phyloP scores from a whole-genome alignment of 306 rosid species.

The Ammopiptanthus mongolicus region DNA sequence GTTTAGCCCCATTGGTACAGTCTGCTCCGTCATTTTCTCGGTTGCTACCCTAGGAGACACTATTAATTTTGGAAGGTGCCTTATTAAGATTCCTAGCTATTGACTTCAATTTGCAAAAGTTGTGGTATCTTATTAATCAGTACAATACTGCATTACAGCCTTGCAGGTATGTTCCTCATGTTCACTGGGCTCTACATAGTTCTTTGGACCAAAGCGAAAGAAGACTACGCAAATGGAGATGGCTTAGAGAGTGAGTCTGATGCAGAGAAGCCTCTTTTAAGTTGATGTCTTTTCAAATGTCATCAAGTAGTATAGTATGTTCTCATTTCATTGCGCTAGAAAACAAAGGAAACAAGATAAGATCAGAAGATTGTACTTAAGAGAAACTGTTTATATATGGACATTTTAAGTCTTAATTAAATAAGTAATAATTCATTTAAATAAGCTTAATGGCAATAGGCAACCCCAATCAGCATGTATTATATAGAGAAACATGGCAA shows the following conservation, averaged over 20 bases:
- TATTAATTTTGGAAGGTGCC: conserved; percentile 62
- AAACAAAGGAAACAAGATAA: neutral
- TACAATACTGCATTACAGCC: conserved; percentile 36
- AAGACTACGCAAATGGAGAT: conserved; percentile 32
- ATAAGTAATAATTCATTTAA: neutral
- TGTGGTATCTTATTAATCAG: neutral
- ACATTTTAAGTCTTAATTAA: neutral
- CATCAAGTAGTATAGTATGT: neutral
- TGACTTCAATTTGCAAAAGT: neutral
- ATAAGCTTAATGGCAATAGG: neutral
- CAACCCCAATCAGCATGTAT: neutral
- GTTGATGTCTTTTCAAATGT: conserved; percentile 35
- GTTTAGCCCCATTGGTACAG: conserved; percentile 75
- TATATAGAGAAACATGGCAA: neutral
- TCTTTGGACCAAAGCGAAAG: conserved; percentile 88
- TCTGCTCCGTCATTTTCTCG: conserved; percentile 66
- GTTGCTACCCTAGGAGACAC: conserved; percentile 43
- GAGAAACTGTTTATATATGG: neutral
- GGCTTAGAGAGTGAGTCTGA: conserved; percentile 46
- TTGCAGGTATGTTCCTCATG: conserved; percentile 74
- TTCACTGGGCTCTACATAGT: conserved; percentile 80
- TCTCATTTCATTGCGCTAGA: neutral
- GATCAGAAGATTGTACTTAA: neutral
- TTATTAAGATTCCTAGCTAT: neutral
- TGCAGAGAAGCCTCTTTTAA: conserved; percentile 60